A percentile compares a stretch with the other conserved stretches of the same genome.
These are phyloP conservation scores for Odonthalia washingtoniensis DNA, from an alignment of 31 red algal genomes.

Conservation along the genomic window DNA sequence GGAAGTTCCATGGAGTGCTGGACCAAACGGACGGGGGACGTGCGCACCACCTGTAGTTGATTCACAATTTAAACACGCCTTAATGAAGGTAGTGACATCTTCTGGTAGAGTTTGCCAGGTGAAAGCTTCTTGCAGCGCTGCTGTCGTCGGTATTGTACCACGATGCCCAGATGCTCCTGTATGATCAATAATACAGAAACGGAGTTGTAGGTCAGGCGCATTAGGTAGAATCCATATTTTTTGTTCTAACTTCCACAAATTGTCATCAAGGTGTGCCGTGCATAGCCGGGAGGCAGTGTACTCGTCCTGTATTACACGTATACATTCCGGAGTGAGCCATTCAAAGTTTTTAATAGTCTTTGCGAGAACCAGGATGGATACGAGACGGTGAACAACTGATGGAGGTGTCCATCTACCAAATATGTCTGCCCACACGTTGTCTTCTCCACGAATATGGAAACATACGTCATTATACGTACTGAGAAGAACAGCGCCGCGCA, in stretches of 20 bases:
- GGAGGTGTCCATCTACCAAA: neutral
- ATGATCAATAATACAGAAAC: neutral
- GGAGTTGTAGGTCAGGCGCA: neutral
- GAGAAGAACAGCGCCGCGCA: neutral
- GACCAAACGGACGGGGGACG: too few relatives aligned
- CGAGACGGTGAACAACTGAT: neutral
- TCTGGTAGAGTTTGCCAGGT: neutral
- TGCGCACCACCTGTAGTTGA: too few relatives aligned
- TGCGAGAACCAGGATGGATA: neutral
- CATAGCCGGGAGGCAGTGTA: too few relatives aligned
- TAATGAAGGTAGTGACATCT: neutral
- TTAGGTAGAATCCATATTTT: constrained; percentile 3
- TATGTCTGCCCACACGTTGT: neutral
- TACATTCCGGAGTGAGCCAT: too few relatives aligned
- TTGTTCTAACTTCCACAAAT: too few relatives aligned
- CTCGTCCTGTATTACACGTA: too few relatives aligned
- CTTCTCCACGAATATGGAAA: neutral
- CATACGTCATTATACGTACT: neutral
- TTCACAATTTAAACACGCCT: constrained; percentile 5
- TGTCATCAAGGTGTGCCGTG: too few relatives aligned
- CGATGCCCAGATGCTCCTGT: constrained; percentile 15
- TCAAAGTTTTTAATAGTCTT: neutral
- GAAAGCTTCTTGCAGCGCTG: neutral
- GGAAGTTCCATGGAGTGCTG: too few relatives aligned
- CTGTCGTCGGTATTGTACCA: constrained; percentile 1